Evolutionary conservation across 257 asterid genomes (phyloP), one percentile per base, ranked within the genome.

Genomic region (Fraxinus pennsylvanica): DNA sequence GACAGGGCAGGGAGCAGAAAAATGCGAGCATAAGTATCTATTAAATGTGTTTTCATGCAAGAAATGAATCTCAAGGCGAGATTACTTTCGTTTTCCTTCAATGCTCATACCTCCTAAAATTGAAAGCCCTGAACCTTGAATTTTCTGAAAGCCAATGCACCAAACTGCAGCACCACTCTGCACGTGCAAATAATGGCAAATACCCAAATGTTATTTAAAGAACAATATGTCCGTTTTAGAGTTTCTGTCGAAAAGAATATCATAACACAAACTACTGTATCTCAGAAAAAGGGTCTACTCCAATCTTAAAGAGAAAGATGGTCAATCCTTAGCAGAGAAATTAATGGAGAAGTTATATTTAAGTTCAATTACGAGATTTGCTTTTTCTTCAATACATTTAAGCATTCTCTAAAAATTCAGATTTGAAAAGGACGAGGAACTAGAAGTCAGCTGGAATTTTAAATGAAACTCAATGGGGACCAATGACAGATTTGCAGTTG

Each of bases 141-240:
- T 76, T 86, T 90, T 90, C 88, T 96, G 99, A 80, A 96, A 79
- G 74, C 99, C 99, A 59, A 96, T 91, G 83, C 99, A 96, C 99
- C 99, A 96, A 59, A 89, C 97, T 69, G 97, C 91, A 78, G 90
- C 93, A 72, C 96, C 98, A 50, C 90, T 90, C 99, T 96, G 85
- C 89, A 80, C 32, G 73, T 68, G 41, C 32, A 38, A 82, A 47
- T 19, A 7, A 32, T 2, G 52, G 9, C 32, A 82, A 54, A 81
- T 30, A 74, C 68, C 32, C 22, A 13, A 8, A 41, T 41, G 12
- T 41, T n/a, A 27, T 30, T 43, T 22, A 75, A 45, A 76, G 4
- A 54, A 54, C 27, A 5, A 19, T 19, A 45, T 3, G 19, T 45
- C 54, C 1, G 6, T 45, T 3, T 14, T 13, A 45, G 19, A 45